These are phyloP conservation scores for Trichosanthes truncata DNA, from an alignment of 306 rosid species.

Conservation along the genomic window DNA sequence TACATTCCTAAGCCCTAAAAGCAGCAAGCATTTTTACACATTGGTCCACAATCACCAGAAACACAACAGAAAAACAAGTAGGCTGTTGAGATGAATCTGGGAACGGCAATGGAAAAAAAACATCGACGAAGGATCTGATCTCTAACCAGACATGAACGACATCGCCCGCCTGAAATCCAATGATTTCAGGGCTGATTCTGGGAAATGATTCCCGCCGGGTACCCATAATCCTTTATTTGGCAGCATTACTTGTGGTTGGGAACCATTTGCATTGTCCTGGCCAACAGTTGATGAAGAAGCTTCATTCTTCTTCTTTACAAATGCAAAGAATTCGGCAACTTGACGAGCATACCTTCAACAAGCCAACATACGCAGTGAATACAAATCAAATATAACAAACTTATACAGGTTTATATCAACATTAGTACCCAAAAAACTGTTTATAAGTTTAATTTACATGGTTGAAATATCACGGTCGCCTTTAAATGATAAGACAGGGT, in stretches of 20 bases:
- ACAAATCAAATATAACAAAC: not conserved
- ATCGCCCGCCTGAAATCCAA: slow-evolving; percentile 65
- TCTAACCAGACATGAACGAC: slow-evolving; percentile 52
- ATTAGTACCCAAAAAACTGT: not conserved
- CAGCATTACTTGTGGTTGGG: slow-evolving; percentile 44
- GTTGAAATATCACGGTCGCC: not conserved
- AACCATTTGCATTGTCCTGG: slow-evolving; percentile 27
- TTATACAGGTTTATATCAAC: not conserved
- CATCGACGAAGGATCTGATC: not conserved
- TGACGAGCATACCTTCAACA: slow-evolving; percentile 86
- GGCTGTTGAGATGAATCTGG: not conserved
- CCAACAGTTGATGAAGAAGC: slow-evolving; percentile 29
- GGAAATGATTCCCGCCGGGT: slow-evolving; percentile 56
- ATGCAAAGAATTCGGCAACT: slow-evolving; percentile 87
- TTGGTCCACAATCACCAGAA: not conserved
- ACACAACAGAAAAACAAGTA: slow-evolving; percentile 2
- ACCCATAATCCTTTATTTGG: slow-evolving; percentile 65
- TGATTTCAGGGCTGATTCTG: slow-evolving; percentile 40
- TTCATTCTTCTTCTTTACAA: slow-evolving; percentile 71
- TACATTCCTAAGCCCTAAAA: not conserved
- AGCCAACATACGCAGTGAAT: not conserved
- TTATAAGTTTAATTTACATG: not conserved
- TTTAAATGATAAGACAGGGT: not conserved
- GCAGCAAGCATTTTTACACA: slow-evolving; percentile 1
- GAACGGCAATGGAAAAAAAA: not conserved